These are phyloP conservation scores for Diaporthe destruens DNA, from an alignment of 2,329 filamentous ascomycete species.

Conservation along the genomic window DNA sequence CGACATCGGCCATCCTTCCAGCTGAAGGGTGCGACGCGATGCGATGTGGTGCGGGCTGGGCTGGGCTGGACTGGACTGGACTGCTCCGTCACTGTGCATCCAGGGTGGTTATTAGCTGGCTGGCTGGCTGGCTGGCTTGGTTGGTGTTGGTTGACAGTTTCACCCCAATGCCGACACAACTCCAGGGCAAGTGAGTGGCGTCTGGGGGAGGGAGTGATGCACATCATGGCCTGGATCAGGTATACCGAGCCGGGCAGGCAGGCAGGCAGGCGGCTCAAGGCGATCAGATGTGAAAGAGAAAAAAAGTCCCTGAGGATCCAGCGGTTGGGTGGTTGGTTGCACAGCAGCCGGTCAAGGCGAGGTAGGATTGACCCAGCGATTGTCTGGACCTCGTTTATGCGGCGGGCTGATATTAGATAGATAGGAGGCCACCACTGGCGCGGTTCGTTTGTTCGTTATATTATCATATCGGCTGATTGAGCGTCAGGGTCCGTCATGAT, in stretches of 20 bases:
- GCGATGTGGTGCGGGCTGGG: slow-evolving; percentile 6
- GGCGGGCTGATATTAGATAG: slow-evolving; percentile 17
- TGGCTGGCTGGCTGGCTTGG: too few species aligned
- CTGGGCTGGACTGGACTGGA: too few species aligned
- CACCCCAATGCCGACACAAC: slow-evolving; percentile 15
- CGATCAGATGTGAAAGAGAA: slow-evolving; percentile 20
- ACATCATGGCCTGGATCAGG: slow-evolving; percentile 12
- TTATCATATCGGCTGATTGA: neutral
- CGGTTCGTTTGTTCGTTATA: neutral
- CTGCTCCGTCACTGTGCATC: slow-evolving; percentile 30
- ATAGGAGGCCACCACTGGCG: neutral
- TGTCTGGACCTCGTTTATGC: slow-evolving; percentile 28
- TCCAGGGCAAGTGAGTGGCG: neutral
- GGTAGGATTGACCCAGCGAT: neutral
- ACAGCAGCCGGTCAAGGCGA: slow-evolving; percentile 35
- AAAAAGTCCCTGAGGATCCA: neutral
- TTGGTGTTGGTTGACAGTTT: slow-evolving; percentile 7
- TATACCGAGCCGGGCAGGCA: slow-evolving; percentile 7
- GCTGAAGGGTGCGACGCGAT: too few species aligned
- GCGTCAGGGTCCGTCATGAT: neutral
- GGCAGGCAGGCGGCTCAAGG: slow-evolving; percentile 21
- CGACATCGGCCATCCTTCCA: neutral
- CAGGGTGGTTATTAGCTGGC: neutral
- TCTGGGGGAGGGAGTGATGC: neutral
- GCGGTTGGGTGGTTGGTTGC: slow-evolving; percentile 33